Evolutionary conservation across 2,329 filamentous ascomycete species (phyloP).

Genomic region (Sporothrix pallida): DNA sequence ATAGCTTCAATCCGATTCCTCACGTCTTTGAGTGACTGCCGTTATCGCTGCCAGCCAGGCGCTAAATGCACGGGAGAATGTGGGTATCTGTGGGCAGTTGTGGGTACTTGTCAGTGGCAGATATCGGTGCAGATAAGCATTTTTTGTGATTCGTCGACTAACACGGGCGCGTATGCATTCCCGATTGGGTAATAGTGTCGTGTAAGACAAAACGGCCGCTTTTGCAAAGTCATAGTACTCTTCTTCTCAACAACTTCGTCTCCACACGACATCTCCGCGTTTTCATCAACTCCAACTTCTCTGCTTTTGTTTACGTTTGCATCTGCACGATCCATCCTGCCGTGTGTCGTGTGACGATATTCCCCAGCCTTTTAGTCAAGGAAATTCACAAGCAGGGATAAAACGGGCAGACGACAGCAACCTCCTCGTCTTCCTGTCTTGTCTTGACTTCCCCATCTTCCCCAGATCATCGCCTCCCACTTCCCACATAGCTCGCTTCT

Average conservation of each 20-base stretch:
- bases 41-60: neutral
- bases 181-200: neutral
- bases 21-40: neutral
- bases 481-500: no score
- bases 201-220: neutral
- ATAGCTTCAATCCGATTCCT: neutral
- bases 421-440: no score
- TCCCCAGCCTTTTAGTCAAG: neutral
- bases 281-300: neutral
- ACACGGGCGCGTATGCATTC: slow-evolving; percentile 17
- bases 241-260: neutral
- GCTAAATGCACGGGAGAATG: neutral
- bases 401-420: neutral
- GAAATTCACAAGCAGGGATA: no score
- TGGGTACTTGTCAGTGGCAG: neutral
- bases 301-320: neutral
- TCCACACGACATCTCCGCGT: neutral
- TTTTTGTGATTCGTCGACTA: neutral
- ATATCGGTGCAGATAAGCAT: neutral
- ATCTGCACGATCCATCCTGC: neutral
- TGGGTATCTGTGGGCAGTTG: neutral
- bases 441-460: no score
- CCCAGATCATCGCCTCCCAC: neutral
- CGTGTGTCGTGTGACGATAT: neutral
- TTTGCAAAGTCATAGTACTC: neutral